These are phyloP conservation scores for Rhodotorula paludigena DNA, from an alignment of 768 basidiomycete species.

Conservation along the genomic window DNA sequence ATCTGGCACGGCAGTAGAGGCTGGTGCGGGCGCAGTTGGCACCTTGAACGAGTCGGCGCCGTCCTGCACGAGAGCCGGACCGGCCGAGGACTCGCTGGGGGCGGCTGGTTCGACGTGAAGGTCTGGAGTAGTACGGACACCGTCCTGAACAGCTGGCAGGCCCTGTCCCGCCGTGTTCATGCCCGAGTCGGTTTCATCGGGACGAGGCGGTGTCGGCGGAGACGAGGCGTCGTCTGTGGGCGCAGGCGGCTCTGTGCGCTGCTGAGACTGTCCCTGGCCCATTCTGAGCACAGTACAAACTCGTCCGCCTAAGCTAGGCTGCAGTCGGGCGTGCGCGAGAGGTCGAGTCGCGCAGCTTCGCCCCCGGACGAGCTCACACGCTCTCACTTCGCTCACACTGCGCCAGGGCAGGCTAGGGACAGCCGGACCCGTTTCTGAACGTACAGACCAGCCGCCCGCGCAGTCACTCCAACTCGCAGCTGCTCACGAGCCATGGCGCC, in stretches of 20 bases:
- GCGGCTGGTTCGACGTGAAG: background rate
- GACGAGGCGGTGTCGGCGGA: background rate
- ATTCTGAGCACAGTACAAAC: background rate
- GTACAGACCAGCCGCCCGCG: too few species aligned
- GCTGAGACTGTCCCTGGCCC: constrained; percentile 3
- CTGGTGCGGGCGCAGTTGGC: constrained; percentile 9
- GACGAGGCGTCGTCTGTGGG: background rate
- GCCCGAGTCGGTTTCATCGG: background rate
- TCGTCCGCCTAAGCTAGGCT: background rate
- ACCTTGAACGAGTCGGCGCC: constrained; percentile 28
- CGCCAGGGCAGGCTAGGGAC: too few species aligned
- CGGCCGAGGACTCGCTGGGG: background rate
- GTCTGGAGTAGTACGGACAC: background rate
- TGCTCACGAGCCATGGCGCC: background rate
- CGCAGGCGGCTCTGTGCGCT: background rate
- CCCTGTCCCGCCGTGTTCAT: rapidly evolving
- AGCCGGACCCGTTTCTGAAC: too few species aligned
- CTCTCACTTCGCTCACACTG: too few species aligned
- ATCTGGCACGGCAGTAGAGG: background rate
- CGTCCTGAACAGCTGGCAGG: background rate
- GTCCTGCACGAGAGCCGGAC: background rate
- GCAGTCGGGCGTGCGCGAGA: background rate
- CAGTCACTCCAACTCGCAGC: too few species aligned
- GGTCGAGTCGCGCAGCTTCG: background rate
- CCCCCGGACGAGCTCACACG: background rate